These are phyloP conservation scores for Suillus brevipes DNA, from an alignment of 768 basidiomycete genomes.

Conservation along the genomic window DNA sequence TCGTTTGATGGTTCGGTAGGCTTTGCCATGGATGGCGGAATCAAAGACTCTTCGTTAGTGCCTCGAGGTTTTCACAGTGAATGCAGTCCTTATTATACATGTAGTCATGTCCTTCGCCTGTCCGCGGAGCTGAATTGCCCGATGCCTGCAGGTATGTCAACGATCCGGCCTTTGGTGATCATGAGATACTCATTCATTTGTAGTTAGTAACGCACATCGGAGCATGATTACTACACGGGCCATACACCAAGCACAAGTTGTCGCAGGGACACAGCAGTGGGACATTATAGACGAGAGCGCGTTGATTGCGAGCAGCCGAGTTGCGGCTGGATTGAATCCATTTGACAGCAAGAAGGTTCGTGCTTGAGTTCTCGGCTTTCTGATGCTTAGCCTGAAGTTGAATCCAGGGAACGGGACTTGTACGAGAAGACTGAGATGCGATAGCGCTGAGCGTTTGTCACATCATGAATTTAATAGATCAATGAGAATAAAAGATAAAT, in stretches of 20 bases:
- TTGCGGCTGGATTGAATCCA: conserved; percentile 65
- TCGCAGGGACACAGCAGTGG: conserved; percentile 48
- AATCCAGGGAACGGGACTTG: conserved; percentile 20
- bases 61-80: background rate
- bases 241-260: conserved; percentile 51
- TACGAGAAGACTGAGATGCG: conserved; percentile 23
- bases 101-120: conserved; percentile 68
- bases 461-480: too few relatives aligned
- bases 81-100: conserved; percentile 1
- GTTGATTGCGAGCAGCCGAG: conserved; percentile 73
- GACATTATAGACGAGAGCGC: conserved; percentile 82
- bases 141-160: conserved; percentile 48
- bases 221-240: conserved; percentile 80
- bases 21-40: conserved; percentile 82
- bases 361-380: background rate
- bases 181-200: background rate
- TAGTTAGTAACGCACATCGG: conserved; percentile 68
- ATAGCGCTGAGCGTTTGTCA: background rate
- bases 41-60: conserved; percentile 75
- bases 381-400: background rate
- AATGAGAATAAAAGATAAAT: background rate
- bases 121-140: conserved; percentile 65
- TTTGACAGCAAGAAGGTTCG: conserved; percentile 39
- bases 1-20: conserved; percentile 73
- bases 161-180: background rate